Evolutionary conservation across 2,329 filamentous ascomycete species (phyloP).

Genomic region (Hortaea werneckii): DNA sequence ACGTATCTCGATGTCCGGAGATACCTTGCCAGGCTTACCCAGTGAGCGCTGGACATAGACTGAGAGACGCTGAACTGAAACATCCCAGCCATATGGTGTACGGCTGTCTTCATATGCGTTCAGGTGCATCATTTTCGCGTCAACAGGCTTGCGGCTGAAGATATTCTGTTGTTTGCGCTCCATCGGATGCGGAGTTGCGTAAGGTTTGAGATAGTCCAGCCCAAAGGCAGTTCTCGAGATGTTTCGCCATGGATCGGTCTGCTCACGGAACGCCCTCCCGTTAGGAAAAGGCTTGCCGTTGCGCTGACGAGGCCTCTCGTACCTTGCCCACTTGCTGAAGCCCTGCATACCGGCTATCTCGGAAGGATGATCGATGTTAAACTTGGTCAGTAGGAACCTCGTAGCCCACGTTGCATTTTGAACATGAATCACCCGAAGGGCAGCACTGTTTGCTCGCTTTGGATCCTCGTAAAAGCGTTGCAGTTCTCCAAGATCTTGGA

Average conservation of each 20-base stretch:
- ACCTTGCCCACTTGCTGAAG: slow-evolving; percentile 41
- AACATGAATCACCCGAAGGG: slow-evolving; percentile 35
- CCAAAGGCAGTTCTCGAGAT: slow-evolving; percentile 42
- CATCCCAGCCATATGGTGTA: slow-evolving; percentile 38
- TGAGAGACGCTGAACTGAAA: slow-evolving; percentile 40
- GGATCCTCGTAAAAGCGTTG: slow-evolving; percentile 34
- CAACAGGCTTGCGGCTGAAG: slow-evolving; percentile 6
- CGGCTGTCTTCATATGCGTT: slow-evolving; percentile 38
- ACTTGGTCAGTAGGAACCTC: slow-evolving; percentile 40
- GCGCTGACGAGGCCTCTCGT: slow-evolving; percentile 36
- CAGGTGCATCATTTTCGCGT: slow-evolving; percentile 41
- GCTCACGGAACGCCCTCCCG: slow-evolving; percentile 41
- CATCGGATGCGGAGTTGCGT: slow-evolving; percentile 17
- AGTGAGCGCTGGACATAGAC: slow-evolving; percentile 43
- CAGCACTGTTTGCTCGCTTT: slow-evolving; percentile 25
- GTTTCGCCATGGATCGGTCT: slow-evolving; percentile 42
- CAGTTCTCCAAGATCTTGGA: slow-evolving; percentile 34
- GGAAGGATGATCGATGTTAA: slow-evolving; percentile 39
- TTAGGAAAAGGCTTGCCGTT: slow-evolving; percentile 43
- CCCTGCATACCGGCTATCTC: slow-evolving; percentile 38
- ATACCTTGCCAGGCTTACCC: slow-evolving; percentile 24
- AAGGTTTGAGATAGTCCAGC: slow-evolving; percentile 42
- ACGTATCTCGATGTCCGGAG: slow-evolving; percentile 29
- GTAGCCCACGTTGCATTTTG: slow-evolving; percentile 45
- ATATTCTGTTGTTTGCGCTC: slow-evolving; percentile 4